A percentile compares a stretch with the other conserved stretches of the same genome.
Evolutionary conservation across 2,329 filamentous ascomycete genomes (phyloP).

Genomic region (Aspergillus oerlinghausenensis): DNA sequence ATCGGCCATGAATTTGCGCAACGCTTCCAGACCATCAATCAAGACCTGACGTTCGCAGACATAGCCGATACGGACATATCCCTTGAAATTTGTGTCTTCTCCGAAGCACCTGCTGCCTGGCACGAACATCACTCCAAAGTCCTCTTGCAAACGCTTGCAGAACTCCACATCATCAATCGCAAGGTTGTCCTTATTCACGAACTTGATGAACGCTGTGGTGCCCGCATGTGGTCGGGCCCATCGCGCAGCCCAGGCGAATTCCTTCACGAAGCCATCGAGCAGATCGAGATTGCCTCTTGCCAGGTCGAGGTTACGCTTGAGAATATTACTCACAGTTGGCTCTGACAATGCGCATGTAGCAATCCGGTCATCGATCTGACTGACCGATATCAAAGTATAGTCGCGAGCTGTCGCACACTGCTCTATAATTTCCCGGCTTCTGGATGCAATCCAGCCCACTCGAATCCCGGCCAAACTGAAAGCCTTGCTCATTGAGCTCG

Average conservation of each 20-base stretch:
- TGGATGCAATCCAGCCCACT: constrained; percentile 70
- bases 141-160: constrained; percentile 60
- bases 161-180: constrained; percentile 66
- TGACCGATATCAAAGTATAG: constrained; percentile 77
- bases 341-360: constrained; percentile 65
- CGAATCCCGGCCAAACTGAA: constrained; percentile 74
- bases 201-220: constrained; percentile 71
- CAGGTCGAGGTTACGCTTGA: constrained; percentile 57
- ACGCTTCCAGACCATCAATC: constrained; percentile 55
- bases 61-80: constrained; percentile 72
- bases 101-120: constrained; percentile 72
- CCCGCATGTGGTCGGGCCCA: constrained; percentile 70
- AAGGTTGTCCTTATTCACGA: constrained; percentile 50
- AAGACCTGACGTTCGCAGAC: constrained; percentile 65
- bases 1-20: constrained; percentile 50
- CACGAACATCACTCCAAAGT: constrained; percentile 66
- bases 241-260: constrained; percentile 53
- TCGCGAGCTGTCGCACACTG: constrained; percentile 60
- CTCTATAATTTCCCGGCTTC: constrained; percentile 55
- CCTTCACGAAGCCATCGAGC: constrained; percentile 58
- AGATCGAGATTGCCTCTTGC: constrained; percentile 61
- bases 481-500: constrained; percentile 77
- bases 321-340: constrained; percentile 54
- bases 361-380: constrained; percentile 68
- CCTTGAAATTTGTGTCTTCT: constrained; percentile 57